These are phyloP conservation scores for Candida yuanshanica DNA, from an alignment of 805 yeast species.

Conservation along the genomic window DNA sequence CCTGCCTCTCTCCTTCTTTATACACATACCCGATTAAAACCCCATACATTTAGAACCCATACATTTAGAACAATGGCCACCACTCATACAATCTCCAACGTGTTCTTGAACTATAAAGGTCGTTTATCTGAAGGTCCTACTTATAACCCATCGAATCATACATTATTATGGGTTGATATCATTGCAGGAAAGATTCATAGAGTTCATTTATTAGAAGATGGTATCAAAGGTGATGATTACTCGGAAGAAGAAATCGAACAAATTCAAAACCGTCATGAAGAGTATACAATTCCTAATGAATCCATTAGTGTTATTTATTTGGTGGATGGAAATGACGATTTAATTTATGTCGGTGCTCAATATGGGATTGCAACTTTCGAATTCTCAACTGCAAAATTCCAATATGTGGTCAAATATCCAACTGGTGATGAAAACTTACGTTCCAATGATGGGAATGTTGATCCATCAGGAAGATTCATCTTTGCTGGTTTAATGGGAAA, in stretches of 20 bases:
- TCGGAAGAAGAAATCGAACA: constrained; percentile 20
- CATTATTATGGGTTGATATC: constrained; percentile 40
- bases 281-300: constrained; percentile 33
- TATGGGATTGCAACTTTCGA: constrained; percentile 57
- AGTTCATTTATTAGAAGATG: constrained; percentile 16
- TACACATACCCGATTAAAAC: neutral
- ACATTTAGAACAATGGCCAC: neutral
- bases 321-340: constrained; percentile 40
- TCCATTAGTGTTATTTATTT: constrained; percentile 71
- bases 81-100: constrained; percentile 2
- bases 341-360: constrained; percentile 55
- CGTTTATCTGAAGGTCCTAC: constrained; percentile 64
- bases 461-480: constrained; percentile 61
- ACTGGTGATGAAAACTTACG: constrained; percentile 34
- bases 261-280: constrained; percentile 30
- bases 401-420: constrained; percentile 33
- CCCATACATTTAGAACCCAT: neutral
- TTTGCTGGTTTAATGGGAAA: constrained; percentile 80
- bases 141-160: constrained; percentile 49
- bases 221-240: constrained; percentile 17
- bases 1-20: neutral
- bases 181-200: constrained; percentile 31
- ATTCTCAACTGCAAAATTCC: constrained; percentile 34
- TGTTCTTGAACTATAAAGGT: constrained; percentile 19
- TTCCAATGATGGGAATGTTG: constrained; percentile 81